Base-by-base conservation (phyloP, 2,329 filamentous ascomycete genomes). In the Cladophialophora yegresii region DNA sequence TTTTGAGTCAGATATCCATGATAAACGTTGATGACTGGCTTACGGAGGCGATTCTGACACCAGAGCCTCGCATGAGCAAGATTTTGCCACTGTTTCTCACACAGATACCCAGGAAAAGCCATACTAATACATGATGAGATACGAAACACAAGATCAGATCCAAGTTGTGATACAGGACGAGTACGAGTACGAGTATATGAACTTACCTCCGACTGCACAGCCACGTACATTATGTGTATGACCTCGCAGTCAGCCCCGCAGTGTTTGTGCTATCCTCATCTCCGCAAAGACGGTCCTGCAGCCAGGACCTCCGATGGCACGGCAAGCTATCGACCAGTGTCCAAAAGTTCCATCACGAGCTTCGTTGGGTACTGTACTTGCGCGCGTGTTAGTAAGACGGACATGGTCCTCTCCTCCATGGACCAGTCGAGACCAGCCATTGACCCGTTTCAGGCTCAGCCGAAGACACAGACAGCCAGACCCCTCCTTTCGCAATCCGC, bases 401-500 rank as follows among this genome's bases (percentile, higher is more conserved):
- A 16, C 4, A 33, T 9, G 50, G 50, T 26, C 3, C 16, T 32
- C 16, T n/a, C n/a, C n/a, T n/a, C n/a, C 12, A 54, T 28, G 50
- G 50, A 16, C 51, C 51, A 54, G 51, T 32, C 43, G 32, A 49
- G 36, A 30, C 30, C 43, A 22, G 26, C 12, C 45, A 58, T 26
- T 58, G 45, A 20, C 51, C 40, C 28, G 28, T 58, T 56, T 62
- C 51, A 50, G 36, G 23, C 40, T 53, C 59, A 30, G 30, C 12
- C 33, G 16, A n/a, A 28, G 30, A 23, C 33, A 28, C 26, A 28
- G 32, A 16, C 13, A 40, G 36, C 4, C 12, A 12, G 23, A 33
- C 51, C 47, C 36, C 54, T 56, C 57, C 53, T 57, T 58, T 62
- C 63, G 60, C 54, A 65, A 65, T 58, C 59, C 54, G 63, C 63